Conservation (phyloP, 495 filamentous ascomycete genomes). For the Jackrogersella multiformis region DNA sequence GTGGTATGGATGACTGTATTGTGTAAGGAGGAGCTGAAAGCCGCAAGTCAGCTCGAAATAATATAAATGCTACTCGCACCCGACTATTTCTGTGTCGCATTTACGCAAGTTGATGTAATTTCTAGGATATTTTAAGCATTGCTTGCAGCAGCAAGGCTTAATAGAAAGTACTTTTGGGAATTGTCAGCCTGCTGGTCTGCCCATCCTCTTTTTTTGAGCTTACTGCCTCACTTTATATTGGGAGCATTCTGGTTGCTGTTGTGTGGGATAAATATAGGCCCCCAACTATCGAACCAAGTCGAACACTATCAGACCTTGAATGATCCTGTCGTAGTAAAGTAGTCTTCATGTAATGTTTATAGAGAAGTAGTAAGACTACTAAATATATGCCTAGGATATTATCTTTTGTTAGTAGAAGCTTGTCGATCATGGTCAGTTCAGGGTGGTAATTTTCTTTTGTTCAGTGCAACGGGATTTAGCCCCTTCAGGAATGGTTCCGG, state of each 20-base stretch:
- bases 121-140: constrained; percentile 34
- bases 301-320: too few species aligned
- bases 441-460: constrained; percentile 33
- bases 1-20: constrained; percentile 25
- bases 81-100: constrained; percentile 17
- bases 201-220: constrained; percentile 4
- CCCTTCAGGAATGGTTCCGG: constrained; percentile 40
- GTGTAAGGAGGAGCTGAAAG: constrained; percentile 27
- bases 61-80: constrained; percentile 17
- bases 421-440: constrained; percentile 41
- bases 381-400: constrained; percentile 11
- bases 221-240: background rate
- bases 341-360: background rate
- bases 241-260: too few species aligned
- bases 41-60: constrained; percentile 5
- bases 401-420: too few species aligned
- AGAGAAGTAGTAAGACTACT: background rate
- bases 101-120: constrained; percentile 38
- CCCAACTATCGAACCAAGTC: too few species aligned
- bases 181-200: constrained; percentile 8
- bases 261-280: background rate
- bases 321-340: background rate
- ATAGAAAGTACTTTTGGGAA: background rate
- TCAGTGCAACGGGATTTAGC: constrained; percentile 43
- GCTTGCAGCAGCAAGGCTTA: constrained; percentile 34